Evolutionary conservation across 352 stramenopile genomes (phyloP), one percentile per base, ranked within the genome.

Genomic region (Phytophthora boehmeriae): DNA sequence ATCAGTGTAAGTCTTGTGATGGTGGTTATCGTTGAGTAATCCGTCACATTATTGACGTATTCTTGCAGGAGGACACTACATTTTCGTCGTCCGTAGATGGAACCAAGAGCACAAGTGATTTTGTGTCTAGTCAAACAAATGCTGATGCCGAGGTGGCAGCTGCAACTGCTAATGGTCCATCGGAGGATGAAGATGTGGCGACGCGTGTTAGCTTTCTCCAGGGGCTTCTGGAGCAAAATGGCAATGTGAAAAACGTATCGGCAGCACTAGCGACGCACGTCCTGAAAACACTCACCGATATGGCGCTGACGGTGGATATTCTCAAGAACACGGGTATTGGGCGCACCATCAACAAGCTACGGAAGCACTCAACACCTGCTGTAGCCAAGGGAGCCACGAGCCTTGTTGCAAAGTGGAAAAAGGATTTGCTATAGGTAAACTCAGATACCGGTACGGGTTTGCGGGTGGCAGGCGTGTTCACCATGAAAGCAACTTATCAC

Each of bases 371-470:
- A 17, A 67, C 71, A 25, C 62, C 85, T 5, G 60, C 84, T 1
- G 87, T 96, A 8, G 79, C 85, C 16, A 89, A 86, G 49, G 64
- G 62, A 8, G 85, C 87, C 1, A 86, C 82, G 23, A 70, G 82
- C 54, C 72, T 96, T 19, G 84, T 94, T 14, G 78, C 83, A 52
- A 88, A 92, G 68, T 96, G 87, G 85, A 96, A 96, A 62, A 92
- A 92, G 27, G 80, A 90, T 43, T 60, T 93, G 74, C 70, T 93
- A 59, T 93, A 79, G 55, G n/a, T 41, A 41, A 19, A 54, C 47
- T 41, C 17, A n/a, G n/a, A n/a, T n/a, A n/a, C n/a, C 46, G 13
- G 36, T 32, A 22, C 3, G 19, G 45, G 52, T 34, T 44, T 39
- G 51, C 38, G 39, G n/a, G 30, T 42, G 28, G 43, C 27, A 19